Percentiles rank a stretch among this genome's conserved stretches.
These are phyloP conservation scores for Skeletonema marinoi DNA, from an alignment of 108 stramenopile species.

Conservation along the genomic window DNA sequence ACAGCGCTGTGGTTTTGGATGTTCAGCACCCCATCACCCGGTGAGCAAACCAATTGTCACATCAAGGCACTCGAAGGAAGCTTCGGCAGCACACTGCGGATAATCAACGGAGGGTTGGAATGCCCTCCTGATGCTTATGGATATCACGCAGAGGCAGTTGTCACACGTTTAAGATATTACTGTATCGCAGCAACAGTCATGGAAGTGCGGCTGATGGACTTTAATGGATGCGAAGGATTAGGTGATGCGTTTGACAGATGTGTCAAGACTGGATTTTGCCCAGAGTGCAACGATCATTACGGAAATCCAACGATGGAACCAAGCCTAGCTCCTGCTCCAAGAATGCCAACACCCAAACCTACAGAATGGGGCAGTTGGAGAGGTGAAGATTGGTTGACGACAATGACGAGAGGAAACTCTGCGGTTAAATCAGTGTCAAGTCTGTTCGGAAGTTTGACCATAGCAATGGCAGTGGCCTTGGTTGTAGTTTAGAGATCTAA, in stretches of 20 bases:
- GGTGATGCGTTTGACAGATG: conserved; percentile 13
- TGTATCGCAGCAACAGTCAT: conserved; percentile 37
- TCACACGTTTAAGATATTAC: conserved; percentile 40
- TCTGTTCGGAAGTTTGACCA: not conserved
- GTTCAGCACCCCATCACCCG: conserved; percentile 17
- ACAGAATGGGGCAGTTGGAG: not conserved
- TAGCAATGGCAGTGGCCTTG: not conserved
- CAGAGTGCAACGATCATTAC: conserved; percentile 42
- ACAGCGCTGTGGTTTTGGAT: conserved; percentile 52
- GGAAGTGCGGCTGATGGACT: conserved; percentile 31
- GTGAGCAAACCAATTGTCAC: conserved; percentile 34
- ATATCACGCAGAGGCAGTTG: conserved; percentile 49
- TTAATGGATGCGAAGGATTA: conserved; percentile 43
- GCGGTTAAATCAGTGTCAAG: not conserved
- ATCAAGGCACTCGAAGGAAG: conserved; percentile 35
- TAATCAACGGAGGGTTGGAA: conserved; percentile 44
- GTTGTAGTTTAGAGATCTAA: not conserved
- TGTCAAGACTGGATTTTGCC: conserved; percentile 34
- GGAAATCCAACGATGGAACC: conserved; percentile 10
- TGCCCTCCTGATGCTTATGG: conserved; percentile 24
- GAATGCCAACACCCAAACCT: conserved; percentile 16
- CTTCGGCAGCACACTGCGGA: conserved; percentile 30
- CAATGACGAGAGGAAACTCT: not conserved
- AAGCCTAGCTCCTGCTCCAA: conserved; percentile 15
- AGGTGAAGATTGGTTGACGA: not conserved